phyloP scores from a whole-genome alignment of 768 basidiomycete species.

The Melanogaster broomeanus region DNA sequence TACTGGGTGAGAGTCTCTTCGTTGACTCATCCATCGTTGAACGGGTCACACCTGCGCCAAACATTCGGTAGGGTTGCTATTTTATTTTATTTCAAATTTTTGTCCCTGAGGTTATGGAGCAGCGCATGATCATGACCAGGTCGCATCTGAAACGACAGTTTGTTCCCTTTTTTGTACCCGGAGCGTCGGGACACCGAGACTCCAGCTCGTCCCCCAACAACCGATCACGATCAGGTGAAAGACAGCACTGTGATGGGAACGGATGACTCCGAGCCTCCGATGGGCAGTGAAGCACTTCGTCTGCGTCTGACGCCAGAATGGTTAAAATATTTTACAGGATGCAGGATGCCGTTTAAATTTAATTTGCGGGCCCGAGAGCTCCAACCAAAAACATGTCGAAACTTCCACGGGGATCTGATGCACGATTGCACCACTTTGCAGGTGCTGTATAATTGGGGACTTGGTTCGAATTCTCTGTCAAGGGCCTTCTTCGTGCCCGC shows the following conservation, averaged over 20 bases:
- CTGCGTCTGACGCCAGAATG: background rate
- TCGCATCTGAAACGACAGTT: too few relatives aligned
- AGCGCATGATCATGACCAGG: too few relatives aligned
- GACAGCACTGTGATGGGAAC: background rate
- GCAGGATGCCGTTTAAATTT: background rate
- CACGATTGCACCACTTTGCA: background rate
- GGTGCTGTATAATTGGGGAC: too few relatives aligned
- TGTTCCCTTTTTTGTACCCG: background rate
- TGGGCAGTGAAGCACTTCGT: background rate
- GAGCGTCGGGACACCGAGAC: background rate
- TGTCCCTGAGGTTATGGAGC: too few relatives aligned
- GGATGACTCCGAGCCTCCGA: background rate
- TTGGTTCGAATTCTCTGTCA: too few relatives aligned
- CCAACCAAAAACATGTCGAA: conserved; percentile 5
- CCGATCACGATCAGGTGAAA: background rate
- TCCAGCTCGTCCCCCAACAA: background rate
- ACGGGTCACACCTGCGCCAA: background rate
- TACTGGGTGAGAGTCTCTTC: background rate
- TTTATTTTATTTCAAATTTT: too few relatives aligned
- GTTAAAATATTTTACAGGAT: background rate
- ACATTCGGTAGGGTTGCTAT: too few relatives aligned
- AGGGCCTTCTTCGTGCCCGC: background rate
- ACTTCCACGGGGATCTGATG: conserved; percentile 11
- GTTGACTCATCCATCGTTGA: too few relatives aligned
- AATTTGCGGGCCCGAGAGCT: conserved; percentile 5